These are phyloP conservation scores for Cymbopogon citratus DNA, from an alignment of 176 grass and related monocot genomes.

Conservation along the genomic window DNA sequence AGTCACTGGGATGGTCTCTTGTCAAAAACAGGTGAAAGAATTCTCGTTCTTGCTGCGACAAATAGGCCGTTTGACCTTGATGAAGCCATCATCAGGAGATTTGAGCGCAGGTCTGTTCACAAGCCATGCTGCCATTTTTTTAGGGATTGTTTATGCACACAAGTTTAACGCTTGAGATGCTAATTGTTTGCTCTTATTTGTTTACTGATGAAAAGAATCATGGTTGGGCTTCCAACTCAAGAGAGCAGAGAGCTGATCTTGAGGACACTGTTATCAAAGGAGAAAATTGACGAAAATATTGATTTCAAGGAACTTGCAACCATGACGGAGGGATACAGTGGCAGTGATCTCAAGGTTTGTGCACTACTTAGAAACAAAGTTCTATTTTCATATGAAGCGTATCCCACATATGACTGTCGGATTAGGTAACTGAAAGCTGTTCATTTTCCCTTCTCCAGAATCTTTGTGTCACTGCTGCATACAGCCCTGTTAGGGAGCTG, in stretches of 20 bases:
- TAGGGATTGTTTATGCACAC: background rate
- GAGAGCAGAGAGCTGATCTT: conserved; percentile 91
- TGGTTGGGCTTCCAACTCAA: conserved; percentile 83
- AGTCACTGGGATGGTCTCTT: conserved; percentile 92
- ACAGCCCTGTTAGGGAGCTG: conserved; percentile 86
- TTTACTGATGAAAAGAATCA: conserved; percentile 54
- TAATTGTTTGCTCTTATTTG: conserved; percentile 22
- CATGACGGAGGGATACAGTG: conserved; percentile 85
- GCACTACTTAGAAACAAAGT: background rate
- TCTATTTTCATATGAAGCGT: background rate
- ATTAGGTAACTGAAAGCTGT: background rate
- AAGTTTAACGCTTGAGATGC: background rate
- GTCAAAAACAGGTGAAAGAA: conserved; percentile 65
- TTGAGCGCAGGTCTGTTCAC: conserved; percentile 77
- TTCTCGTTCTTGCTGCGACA: conserved; percentile 97
- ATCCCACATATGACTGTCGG: background rate
- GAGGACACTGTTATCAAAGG: conserved; percentile 77
- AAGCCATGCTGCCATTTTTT: background rate
- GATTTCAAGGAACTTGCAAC: conserved; percentile 87
- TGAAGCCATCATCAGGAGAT: conserved; percentile 96
- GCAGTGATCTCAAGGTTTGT: conserved; percentile 95
- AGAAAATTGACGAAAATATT: conserved; percentile 52
- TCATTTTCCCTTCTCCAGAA: conserved; percentile 38
- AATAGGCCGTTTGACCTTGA: conserved; percentile 99
- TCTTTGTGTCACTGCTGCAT: conserved; percentile 86